These are phyloP conservation scores for Heritiera littoralis DNA, from an alignment of 345 rosid species.

Conservation along the genomic window DNA sequence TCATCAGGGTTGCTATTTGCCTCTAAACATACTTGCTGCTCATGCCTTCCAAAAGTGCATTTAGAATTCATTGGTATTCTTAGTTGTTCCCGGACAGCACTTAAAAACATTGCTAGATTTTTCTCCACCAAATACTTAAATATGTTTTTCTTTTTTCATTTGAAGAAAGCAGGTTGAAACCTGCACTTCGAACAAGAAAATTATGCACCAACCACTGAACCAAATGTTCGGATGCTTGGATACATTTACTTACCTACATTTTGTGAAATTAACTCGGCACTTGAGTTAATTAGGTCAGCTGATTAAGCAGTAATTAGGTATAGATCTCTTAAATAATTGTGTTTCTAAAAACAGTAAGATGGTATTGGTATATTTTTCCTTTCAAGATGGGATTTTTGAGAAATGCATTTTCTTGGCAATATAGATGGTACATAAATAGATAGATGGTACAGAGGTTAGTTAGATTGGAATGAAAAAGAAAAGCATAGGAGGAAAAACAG, in stretches of 20 bases:
- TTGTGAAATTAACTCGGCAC: background rate
- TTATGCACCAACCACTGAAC: too few species aligned
- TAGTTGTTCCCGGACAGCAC: background rate
- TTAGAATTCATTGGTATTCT: background rate
- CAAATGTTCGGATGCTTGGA: background rate
- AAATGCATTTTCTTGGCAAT: background rate
- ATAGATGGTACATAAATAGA: background rate
- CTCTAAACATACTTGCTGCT: background rate
- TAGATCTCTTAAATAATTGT: background rate
- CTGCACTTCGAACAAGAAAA: too few species aligned
- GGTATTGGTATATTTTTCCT: background rate
- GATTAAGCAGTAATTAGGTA: background rate
- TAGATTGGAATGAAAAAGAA: slow-evolving; percentile 5
- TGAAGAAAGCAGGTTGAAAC: too few species aligned
- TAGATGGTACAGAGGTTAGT: background rate
- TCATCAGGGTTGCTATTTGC: background rate
- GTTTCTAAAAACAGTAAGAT: background rate
- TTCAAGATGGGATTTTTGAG: background rate
- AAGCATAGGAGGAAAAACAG: background rate
- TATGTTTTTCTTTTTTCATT: background rate
- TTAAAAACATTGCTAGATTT: too few species aligned
- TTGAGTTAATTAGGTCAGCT: background rate
- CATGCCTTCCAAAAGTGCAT: background rate
- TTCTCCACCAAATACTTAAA: too few species aligned
- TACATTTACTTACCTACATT: background rate